phyloP scores from a whole-genome alignment of 2,329 filamentous ascomycete genomes.

The Sporothrix globosa region DNA sequence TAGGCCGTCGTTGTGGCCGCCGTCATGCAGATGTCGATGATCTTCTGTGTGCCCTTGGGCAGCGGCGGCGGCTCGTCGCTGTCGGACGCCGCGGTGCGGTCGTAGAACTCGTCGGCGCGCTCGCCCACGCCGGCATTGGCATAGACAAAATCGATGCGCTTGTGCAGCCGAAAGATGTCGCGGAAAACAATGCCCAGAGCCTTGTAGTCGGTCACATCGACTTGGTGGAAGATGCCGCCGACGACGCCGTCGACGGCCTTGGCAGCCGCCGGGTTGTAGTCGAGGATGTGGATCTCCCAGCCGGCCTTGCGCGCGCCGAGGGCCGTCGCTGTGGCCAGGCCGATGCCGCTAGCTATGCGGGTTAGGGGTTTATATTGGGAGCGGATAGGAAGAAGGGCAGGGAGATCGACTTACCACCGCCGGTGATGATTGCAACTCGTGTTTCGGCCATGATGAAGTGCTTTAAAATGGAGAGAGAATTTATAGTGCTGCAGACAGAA shows the following conservation, averaged over 20 bases:
- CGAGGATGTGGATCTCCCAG: slow-evolving; percentile 32
- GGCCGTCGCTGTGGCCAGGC: slow-evolving; percentile 37
- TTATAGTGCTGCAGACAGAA: not conserved
- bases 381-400: not conserved
- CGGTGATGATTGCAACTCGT: slow-evolving; percentile 27
- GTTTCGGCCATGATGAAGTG: slow-evolving; percentile 15
- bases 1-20: slow-evolving; percentile 46
- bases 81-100: slow-evolving; percentile 15
- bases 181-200: slow-evolving; percentile 27
- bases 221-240: slow-evolving; percentile 30
- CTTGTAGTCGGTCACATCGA: slow-evolving; percentile 30
- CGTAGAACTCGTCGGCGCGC: slow-evolving; percentile 25
- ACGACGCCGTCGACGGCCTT: slow-evolving; percentile 13
- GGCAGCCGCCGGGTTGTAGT: slow-evolving; percentile 29
- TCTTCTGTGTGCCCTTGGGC: slow-evolving; percentile 21
- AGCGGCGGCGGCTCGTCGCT: slow-evolving; percentile 23
- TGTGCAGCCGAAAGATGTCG: slow-evolving; percentile 17
- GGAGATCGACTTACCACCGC: slow-evolving; percentile 19
- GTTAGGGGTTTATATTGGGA: too few species aligned
- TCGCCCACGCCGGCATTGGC: slow-evolving; percentile 32
- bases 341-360: slow-evolving; percentile 37
- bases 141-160: slow-evolving; percentile 31
- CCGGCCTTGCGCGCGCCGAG: slow-evolving; percentile 32
- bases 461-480: too few species aligned
- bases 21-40: slow-evolving; percentile 44